These are phyloP conservation scores for Penicillium egyptiacum DNA, from an alignment of 495 filamentous ascomycete genomes.

Conservation along the genomic window DNA sequence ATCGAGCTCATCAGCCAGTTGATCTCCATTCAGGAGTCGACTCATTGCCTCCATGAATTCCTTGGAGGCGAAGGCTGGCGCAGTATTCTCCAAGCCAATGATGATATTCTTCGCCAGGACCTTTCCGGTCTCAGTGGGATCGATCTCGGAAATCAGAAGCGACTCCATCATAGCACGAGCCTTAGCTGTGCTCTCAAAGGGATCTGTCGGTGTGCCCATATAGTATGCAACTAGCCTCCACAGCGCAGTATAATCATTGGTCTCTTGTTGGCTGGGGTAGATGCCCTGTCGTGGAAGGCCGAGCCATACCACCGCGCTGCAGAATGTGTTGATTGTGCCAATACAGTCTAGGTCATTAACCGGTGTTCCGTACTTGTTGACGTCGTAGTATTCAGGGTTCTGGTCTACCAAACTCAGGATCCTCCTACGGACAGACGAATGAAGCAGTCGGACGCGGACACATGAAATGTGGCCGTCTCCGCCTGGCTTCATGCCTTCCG, in stretches of 20 bases:
- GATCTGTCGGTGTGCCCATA: constrained; percentile 63
- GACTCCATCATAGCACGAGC: constrained; percentile 66
- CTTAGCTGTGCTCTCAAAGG: constrained; percentile 52
- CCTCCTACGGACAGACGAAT: constrained; percentile 65
- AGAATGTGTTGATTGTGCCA: constrained; percentile 68
- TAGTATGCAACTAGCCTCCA: constrained; percentile 75
- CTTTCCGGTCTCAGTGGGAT: constrained; percentile 59
- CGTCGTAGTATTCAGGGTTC: constrained; percentile 62
- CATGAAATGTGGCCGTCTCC: constrained; percentile 67
- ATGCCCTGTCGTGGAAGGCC: constrained; percentile 73
- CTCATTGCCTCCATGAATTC: constrained; percentile 66
- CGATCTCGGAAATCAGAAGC: constrained; percentile 59
- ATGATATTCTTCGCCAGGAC: constrained; percentile 75
- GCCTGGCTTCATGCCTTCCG: constrained; percentile 65
- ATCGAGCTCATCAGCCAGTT: constrained; percentile 58
- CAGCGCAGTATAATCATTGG: constrained; percentile 67
- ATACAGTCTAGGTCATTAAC: constrained; percentile 76
- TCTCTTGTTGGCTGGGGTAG: constrained; percentile 60
- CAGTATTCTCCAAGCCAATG: constrained; percentile 56
- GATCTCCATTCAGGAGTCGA: constrained; percentile 67
- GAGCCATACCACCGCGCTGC: constrained; percentile 63
- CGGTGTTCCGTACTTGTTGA: constrained; percentile 60
- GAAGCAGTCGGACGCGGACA: constrained; percentile 72
- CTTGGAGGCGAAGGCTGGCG: constrained; percentile 61
- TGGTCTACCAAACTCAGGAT: constrained; percentile 58